phyloP scores from a whole-genome alignment of 2,329 filamentous ascomycete genomes.

The Sporothrix phasma region DNA sequence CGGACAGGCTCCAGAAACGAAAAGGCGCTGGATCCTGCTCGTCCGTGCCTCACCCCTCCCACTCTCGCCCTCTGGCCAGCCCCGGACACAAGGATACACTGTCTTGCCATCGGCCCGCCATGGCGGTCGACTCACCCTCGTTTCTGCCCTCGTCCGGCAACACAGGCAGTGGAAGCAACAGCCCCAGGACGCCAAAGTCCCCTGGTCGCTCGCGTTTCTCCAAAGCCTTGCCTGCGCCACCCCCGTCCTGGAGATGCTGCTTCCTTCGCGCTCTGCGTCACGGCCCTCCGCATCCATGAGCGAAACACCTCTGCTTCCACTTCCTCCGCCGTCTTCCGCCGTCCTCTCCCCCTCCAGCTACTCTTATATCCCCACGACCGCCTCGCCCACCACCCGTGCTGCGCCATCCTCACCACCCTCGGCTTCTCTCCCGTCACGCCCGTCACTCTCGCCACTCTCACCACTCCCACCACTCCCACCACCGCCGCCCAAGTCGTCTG shows the following conservation, averaged over 20 bases:
- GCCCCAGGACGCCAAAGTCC: conserved; percentile 21
- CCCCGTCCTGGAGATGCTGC: conserved; percentile 20
- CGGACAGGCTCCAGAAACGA: neutral
- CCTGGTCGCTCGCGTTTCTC: conserved; percentile 45
- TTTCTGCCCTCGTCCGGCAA: conserved; percentile 5
- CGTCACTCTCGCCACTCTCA: neutral
- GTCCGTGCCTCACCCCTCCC: neutral
- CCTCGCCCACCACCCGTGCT: neutral
- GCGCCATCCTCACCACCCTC: neutral
- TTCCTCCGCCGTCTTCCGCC: conserved; percentile 10
- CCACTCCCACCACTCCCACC: neutral
- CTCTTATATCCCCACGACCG: conserved; percentile 6
- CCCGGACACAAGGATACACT: neutral
- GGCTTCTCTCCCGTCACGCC: neutral
- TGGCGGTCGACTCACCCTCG: neutral
- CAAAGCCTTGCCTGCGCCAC: conserved; percentile 45
- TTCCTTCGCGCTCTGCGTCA: neutral
- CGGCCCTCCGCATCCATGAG: neutral
- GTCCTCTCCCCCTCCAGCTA: neutral
- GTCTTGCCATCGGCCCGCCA: neutral
- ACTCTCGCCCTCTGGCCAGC: neutral
- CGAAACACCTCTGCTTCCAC: conserved; percentile 5
- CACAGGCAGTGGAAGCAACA: neutral
- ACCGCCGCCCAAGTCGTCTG: conserved; percentile 8
- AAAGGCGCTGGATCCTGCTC: neutral